Percentiles rank a stretch among this genome's conserved stretches.
These are phyloP conservation scores for Jamesozyma piceae DNA, from an alignment of 805 yeast species.

Conservation along the genomic window DNA sequence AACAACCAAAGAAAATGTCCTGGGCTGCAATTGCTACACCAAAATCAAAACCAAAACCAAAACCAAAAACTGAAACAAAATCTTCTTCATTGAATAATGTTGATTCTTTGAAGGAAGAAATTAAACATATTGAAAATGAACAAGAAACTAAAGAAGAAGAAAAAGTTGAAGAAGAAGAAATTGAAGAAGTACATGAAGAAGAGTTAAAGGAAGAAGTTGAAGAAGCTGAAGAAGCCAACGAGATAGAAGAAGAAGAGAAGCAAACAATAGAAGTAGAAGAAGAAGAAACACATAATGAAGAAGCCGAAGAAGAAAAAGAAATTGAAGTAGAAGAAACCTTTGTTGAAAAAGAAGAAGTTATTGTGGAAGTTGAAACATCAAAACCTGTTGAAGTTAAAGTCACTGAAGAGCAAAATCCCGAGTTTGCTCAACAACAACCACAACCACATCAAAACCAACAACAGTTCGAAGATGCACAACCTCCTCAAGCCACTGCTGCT, in stretches of 20 bases:
- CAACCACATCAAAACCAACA: no score
- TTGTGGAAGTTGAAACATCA: conserved; percentile 6
- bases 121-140: conserved; percentile 3
- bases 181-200: conserved; percentile 13
- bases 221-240: conserved; percentile 5
- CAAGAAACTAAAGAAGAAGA: conserved; percentile 1
- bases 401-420: background rate
- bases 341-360: background rate
- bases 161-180: conserved; percentile 7
- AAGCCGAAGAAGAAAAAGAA: conserved; percentile 5
- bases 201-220: conserved; percentile 3
- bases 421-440: conserved; percentile 1
- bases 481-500: conserved; percentile 2
- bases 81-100: conserved; percentile 21
- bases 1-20: conserved; percentile 33
- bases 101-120: conserved; percentile 30
- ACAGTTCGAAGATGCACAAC: conserved; percentile 12
- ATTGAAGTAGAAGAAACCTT: conserved; percentile 3
- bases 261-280: conserved; percentile 2
- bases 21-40: conserved; percentile 68
- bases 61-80: no score
- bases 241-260: conserved; percentile 7
- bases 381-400: background rate
- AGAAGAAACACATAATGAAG: conserved; percentile 6
- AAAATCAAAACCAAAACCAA: conserved; percentile 16